These are phyloP conservation scores for Sextonia rubra DNA, from an alignment of 164 flowering plant genomes.

Conservation along the genomic window DNA sequence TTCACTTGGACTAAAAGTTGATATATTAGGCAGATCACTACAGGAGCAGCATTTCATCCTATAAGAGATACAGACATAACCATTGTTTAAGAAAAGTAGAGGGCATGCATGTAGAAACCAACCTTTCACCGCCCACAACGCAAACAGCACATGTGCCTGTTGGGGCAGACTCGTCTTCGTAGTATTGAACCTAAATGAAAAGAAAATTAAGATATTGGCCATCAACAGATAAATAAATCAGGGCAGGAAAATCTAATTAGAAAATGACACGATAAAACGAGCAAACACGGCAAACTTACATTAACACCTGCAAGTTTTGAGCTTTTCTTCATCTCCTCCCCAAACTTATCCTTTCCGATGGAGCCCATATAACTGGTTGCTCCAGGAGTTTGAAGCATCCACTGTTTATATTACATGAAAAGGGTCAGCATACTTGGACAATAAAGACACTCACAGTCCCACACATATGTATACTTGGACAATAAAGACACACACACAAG, in stretches of 20 bases:
- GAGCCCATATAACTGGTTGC: slow-evolving; percentile 91
- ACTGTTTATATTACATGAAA: slow-evolving; percentile 40
- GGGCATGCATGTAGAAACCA: slow-evolving; percentile 15
- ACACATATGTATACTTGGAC: neutral
- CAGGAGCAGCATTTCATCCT: no score
- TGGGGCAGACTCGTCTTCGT: slow-evolving; percentile 77
- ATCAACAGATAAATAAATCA: neutral
- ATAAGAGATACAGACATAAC: no score
- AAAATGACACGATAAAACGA: neutral
- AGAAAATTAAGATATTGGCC: neutral
- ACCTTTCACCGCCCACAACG: slow-evolving; percentile 97
- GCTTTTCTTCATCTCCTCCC: slow-evolving; percentile 90
- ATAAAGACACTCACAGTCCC: neutral
- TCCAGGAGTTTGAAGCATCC: slow-evolving; percentile 97
- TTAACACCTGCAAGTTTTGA: slow-evolving; percentile 75
- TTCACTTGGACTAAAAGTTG: no score
- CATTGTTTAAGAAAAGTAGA: neutral
- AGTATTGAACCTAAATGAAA: slow-evolving; percentile 67
- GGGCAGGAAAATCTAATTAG: neutral
- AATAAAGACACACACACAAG: neutral
- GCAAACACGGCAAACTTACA: slow-evolving; percentile 33
- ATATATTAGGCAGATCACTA: no score
- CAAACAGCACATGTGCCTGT: slow-evolving; percentile 98
- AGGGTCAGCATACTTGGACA: slow-evolving; percentile 1
- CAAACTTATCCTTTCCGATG: slow-evolving; percentile 95